Base-by-base conservation (phyloP, 2,329 filamentous ascomycete genomes). In the Chalaropsis thielavioides region DNA sequence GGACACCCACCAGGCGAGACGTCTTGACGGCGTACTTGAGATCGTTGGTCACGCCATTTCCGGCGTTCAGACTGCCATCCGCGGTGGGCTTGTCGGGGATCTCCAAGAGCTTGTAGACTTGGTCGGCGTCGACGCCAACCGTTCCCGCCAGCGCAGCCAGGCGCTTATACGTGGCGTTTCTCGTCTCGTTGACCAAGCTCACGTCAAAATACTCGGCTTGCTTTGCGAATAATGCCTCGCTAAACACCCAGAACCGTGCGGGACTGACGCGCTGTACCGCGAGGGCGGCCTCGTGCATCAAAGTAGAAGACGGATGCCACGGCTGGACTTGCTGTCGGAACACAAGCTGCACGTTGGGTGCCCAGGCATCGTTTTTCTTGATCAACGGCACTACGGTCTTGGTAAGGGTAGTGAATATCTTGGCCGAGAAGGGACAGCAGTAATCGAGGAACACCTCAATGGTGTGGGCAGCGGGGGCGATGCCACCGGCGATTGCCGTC, bases 261-360 rank as follows among this genome's bases (percentile, higher is more conserved):
- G 89, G 87, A 1, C 83, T 78, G 6, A 90, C 75, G 62, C 81
- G 82, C 70, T 92, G 80, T 1, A 96, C 90, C 2, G 91, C 92
- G 40, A 90, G 82, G 2, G 80, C 92, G 40, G 91, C 88, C 80
- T 97, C 92, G 77, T 92, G 89, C 65, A 83, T 80, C 11, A 91
- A 80, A 6, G 88, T 91, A 49, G 85, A 91, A 22, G 88, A 90
- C 1, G 92, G 92, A 76, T 97, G 92, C 92, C 92, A 96, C 15
- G 91, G 90, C 77, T 96, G 91, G 71, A 96, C 84, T 74, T 96
- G 91, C 74, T 92, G 92, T 61, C 92, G 87, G 79, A 96, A 89
- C 71, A 97, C 83, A 70, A 95, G 79, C 70, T 88, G 81, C 2
- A 96, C 77, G 68, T 80, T 80, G 67, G 78, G 69, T 15, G 78